Base-by-base conservation (phyloP, 2,329 filamentous ascomycete species). In the Pseudogymnoascus sp. region DNA sequence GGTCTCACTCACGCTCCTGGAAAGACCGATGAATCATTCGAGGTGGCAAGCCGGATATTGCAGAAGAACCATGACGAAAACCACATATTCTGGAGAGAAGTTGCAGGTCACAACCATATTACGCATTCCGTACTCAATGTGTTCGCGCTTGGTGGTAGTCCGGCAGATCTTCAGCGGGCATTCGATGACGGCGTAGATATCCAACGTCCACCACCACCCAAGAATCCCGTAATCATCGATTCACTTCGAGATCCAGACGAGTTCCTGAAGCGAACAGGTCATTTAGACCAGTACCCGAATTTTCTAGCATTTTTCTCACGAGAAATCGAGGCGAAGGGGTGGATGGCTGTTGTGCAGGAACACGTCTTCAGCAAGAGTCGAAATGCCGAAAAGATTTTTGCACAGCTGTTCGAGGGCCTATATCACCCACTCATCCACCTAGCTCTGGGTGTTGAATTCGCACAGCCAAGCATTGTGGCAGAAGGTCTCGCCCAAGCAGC, bases 31-130 rank as follows among this genome's bases (percentile, higher is more conserved):
- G 33, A 35, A 35, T 35, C 33, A 35, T 35, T 65, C 7, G 50
- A 65, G n/a, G n/a, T 16, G 26, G 19, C 35, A 12, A 65, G 31
- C 38, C 19, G 38, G 28, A 7, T 65, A 4, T 33, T 65, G 22
- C 64, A 65, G 31, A 59, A 63, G 16, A 65, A 65, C 33, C 64
- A 65, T 53, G 64, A 65, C 5, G 75, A 74, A 22, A 84, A 91
- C 68, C 89, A 96, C 71, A 87, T 91, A 64, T 95, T 87, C 76
- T 95, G 91, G 79, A 93, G 93, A 66, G 66, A 82, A 0, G 71
- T 75, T 2, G 87, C 88, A 0, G 93, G 89, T 66, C 92, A 96
- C 71, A 89, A 96, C 73, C 91, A 96, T 70, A 90, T 93, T 64
- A 81, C 82, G 4, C 91, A 96, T 69, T 86, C 90, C 33, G 75